These are phyloP conservation scores for Verticillium isaacii DNA, from an alignment of 2,329 filamentous ascomycete genomes.

Conservation along the genomic window DNA sequence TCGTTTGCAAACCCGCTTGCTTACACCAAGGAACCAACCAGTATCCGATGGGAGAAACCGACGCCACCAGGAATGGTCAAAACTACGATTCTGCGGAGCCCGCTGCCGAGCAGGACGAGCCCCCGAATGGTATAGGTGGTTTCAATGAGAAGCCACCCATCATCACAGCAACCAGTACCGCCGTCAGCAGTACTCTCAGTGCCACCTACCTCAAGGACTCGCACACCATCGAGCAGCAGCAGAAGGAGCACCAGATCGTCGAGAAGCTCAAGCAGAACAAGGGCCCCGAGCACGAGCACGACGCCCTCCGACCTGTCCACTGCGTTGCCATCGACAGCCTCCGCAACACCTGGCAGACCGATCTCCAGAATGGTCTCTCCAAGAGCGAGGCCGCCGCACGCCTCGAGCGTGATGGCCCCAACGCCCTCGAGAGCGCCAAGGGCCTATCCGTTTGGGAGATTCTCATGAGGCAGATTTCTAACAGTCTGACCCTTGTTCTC, in stretches of 20 bases:
- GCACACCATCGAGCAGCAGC: slow-evolving; percentile 8
- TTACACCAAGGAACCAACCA: slow-evolving; percentile 6
- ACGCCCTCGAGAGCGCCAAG: slow-evolving; percentile 67
- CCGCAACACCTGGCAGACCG: slow-evolving; percentile 32
- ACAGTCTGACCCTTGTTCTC: slow-evolving; percentile 71
- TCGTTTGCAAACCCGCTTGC: background rate
- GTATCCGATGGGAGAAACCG: slow-evolving; percentile 17
- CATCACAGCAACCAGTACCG: background rate
- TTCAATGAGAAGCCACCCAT: background rate
- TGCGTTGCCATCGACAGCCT: slow-evolving; percentile 17
- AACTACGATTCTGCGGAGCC: slow-evolving; percentile 15
- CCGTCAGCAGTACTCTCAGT: background rate
- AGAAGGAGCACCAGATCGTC: slow-evolving; percentile 3
- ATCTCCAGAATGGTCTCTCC: slow-evolving; percentile 56
- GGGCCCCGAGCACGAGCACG: slow-evolving; percentile 2
- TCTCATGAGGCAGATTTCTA: slow-evolving; percentile 71
- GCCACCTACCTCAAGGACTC: slow-evolving; percentile 2
- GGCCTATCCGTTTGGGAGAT: slow-evolving; percentile 71
- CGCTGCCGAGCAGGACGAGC: slow-evolving; percentile 15
- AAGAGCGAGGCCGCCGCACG: slow-evolving; percentile 59
- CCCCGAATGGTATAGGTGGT: slow-evolving; percentile 9
- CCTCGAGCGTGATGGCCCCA: slow-evolving; percentile 61
- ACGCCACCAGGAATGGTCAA: slow-evolving; percentile 15
- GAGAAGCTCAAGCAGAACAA: background rate
- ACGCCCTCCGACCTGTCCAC: slow-evolving; percentile 18